Conservation (phyloP, 306 rosid genomes). For the Gleditsia sinensis region DNA sequence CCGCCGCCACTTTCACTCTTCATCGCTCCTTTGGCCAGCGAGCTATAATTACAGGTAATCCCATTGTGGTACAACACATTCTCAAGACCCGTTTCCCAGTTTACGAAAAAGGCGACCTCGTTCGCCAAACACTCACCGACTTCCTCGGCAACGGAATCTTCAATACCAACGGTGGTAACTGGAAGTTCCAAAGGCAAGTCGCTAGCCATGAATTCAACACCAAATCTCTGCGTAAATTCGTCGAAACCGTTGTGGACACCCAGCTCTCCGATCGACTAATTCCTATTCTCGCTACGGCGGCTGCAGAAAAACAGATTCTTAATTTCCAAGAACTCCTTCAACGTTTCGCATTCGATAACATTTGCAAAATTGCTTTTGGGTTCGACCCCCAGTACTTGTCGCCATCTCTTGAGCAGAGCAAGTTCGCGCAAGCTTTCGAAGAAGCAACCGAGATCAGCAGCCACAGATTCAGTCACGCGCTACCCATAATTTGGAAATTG, state of each 20-base stretch:
- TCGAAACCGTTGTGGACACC: conserved; percentile 56
- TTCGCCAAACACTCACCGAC: conserved; percentile 23
- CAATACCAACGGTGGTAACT: conserved; percentile 47
- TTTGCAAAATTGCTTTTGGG: conserved; percentile 68
- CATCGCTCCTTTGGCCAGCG: conserved; percentile 25
- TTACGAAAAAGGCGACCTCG: conserved; percentile 49
- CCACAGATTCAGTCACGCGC: background rate
- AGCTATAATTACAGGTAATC: conserved; percentile 54
- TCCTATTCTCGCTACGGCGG: conserved; percentile 47
- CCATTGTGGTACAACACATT: conserved; percentile 66
- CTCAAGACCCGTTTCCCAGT: conserved; percentile 59
- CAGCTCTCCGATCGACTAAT: conserved; percentile 59
- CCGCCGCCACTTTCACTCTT: conserved; percentile 58
- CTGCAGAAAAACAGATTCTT: background rate
- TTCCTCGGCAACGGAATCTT: conserved; percentile 75
- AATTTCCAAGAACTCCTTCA: conserved; percentile 73
- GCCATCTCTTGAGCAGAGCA: conserved; percentile 50
- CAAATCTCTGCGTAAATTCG: conserved; percentile 54
- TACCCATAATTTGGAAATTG: background rate
- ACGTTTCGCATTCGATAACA: conserved; percentile 72
- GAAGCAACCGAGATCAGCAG: background rate
- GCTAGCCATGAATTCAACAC: conserved; percentile 62
- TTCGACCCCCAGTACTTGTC: conserved; percentile 62
- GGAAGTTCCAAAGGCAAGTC: conserved; percentile 74
- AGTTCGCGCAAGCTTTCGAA: conserved; percentile 38